Base-by-base conservation (phyloP, 208 protist genomes). In the Herpetomonas muscarum region DNA sequence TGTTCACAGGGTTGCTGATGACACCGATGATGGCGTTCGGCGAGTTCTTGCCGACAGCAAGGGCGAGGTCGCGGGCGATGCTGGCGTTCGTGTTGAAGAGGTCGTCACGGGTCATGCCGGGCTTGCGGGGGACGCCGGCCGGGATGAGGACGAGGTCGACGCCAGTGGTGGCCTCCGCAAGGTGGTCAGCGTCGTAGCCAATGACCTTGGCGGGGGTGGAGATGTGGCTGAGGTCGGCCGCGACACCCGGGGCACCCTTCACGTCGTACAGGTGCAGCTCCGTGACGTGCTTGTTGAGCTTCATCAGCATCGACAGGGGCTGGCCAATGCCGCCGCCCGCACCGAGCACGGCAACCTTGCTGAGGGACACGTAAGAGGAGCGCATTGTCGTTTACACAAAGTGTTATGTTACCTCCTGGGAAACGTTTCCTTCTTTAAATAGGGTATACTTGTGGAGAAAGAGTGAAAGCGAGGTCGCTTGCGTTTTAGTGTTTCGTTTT, bases 271-370 rank as follows among this genome's bases (percentile, higher is more conserved):
- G 77, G 31, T 72, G 71, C 17, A 98, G 79, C n/a, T 68, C 53
- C 0, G 70, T 79, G 24, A 95, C 87, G n/a, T 84, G 72, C 0
- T 72, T 76, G 44, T 68, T 73, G 61, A 61, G 71, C 68, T 98
- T 98, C 47, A 98, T 46, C 5, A 98, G 87, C 34, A 98, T 73
- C 3, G 93, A 95, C 15, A 98, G 80, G 17, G 97, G 94, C 82
- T 98, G 96, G 37, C 97, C 97, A 63, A 98, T 98, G 55, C 97
- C 97, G 65, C 97, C 96, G 21, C 85, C 92, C 37, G 92, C 94
- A 36, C 97, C 97, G 52, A 98, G 78, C 1, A 98, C 91, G 34
- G 90, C 90, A 24, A 97, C 93, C 41, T 64, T 53, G 15, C 28
- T 34, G 41, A 67, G 47, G n/a, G 13, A 34, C 4, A 29, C 34